phyloP scores from a whole-genome alignment of 2,329 filamentous ascomycete genomes.

The Colletotrichum kahawae region DNA sequence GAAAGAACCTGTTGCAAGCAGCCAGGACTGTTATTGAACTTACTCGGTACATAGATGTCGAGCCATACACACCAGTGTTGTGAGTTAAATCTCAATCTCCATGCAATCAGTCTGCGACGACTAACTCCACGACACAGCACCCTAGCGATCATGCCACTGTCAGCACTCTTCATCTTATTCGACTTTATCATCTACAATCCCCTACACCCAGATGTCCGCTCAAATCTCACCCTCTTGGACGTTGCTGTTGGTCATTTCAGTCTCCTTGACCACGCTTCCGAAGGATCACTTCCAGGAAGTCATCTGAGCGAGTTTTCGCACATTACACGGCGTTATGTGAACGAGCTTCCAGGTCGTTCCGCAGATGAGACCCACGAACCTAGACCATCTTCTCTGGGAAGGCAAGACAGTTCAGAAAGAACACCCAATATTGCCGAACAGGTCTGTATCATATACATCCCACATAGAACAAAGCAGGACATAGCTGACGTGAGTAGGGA shows the following conservation, averaged over 20 bases:
- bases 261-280: background rate
- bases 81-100: background rate
- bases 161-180: background rate
- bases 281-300: background rate
- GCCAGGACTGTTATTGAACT: background rate
- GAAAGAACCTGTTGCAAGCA: background rate
- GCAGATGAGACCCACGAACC: background rate
- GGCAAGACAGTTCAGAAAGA: background rate
- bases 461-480: background rate
- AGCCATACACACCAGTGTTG: background rate
- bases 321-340: background rate
- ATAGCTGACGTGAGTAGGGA: background rate
- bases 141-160: background rate
- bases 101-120: background rate
- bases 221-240: background rate
- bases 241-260: background rate
- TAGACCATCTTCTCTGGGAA: background rate
- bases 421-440: background rate
- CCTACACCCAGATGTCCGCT: background rate
- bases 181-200: background rate
- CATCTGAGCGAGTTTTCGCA: background rate
- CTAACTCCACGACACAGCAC: background rate
- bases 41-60: background rate
- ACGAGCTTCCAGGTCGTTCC: background rate
- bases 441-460: background rate